These are phyloP conservation scores for Hypoxylon crocopeplum DNA, from an alignment of 495 filamentous ascomycete genomes.

Conservation along the genomic window DNA sequence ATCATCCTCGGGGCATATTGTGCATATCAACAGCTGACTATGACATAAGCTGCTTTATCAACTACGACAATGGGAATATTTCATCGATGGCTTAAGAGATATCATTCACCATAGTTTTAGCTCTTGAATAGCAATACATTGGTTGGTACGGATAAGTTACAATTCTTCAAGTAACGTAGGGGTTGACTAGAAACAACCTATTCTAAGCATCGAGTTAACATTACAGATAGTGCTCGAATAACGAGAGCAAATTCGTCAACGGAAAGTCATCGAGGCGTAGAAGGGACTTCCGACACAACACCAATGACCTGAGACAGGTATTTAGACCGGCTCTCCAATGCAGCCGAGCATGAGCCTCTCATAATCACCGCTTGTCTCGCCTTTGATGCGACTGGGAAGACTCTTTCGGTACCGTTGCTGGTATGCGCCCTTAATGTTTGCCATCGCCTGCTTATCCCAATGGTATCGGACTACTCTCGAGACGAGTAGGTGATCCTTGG, in stretches of 20 bases:
- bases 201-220: no score
- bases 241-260: background rate
- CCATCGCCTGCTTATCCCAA: constrained; percentile 77
- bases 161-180: background rate
- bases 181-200: no score
- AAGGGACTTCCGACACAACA: background rate
- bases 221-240: no score
- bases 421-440: constrained; percentile 77
- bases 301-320: background rate
- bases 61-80: no score
- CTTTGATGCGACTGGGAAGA: constrained; percentile 68
- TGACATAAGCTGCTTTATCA: no score
- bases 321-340: constrained; percentile 46
- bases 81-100: no score
- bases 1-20: constrained; percentile 22
- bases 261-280: constrained; percentile 4
- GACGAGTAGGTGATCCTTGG: constrained; percentile 82
- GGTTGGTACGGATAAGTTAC: background rate
- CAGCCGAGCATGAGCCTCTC: constrained; percentile 69
- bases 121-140: no score
- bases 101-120: no score
- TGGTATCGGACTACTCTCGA: constrained; percentile 75
- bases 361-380: constrained; percentile 90
- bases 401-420: constrained; percentile 65
- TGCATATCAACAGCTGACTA: background rate